Evolutionary conservation across 75 land plant species (phyloP).

Genomic region (Pinus taeda): DNA sequence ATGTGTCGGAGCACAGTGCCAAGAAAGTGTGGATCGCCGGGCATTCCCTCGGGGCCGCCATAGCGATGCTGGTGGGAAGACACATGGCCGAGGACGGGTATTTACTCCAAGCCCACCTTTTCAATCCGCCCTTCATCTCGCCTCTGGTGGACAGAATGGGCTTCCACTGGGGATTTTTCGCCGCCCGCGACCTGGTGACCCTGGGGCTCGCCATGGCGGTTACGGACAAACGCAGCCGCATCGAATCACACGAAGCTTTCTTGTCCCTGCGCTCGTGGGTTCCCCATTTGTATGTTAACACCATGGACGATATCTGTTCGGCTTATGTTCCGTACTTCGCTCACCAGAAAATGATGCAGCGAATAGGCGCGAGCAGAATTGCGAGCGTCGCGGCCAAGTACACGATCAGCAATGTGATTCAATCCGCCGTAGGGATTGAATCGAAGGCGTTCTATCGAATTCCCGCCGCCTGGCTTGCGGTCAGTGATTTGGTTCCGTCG

Average conservation of each 20-base stretch:
- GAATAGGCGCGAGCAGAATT: conserved; percentile 36
- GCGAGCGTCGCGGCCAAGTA: conserved; percentile 29
- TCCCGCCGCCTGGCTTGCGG: conserved; percentile 42
- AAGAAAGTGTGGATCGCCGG: conserved; percentile 55
- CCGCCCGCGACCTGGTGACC: conserved; percentile 46
- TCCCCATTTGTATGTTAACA: conserved; percentile 56
- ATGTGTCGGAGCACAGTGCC: neutral
- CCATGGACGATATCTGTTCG: conserved; percentile 39
- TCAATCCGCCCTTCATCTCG: conserved; percentile 63
- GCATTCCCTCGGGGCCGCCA: conserved; percentile 71
- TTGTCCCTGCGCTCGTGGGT: conserved; percentile 33
- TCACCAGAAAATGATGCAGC: conserved; percentile 44
- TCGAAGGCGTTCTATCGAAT: conserved; percentile 33
- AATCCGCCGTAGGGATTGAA: conserved; percentile 26
- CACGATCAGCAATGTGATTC: conserved; percentile 30
- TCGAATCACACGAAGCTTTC: conserved; percentile 22
- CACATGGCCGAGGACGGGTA: conserved; percentile 38
- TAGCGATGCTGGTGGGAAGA: conserved; percentile 49
- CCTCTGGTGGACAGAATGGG: conserved; percentile 54
- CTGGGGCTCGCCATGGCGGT: conserved; percentile 45
- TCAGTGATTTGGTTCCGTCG: conserved; percentile 7
- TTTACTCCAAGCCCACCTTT: conserved; percentile 39
- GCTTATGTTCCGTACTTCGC: conserved; percentile 61
- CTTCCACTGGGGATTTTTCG: conserved; percentile 34
- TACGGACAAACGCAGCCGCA: neutral